These are phyloP conservation scores for Silene coronaria DNA, from an alignment of 179 eudicot genomes.

Conservation along the genomic window DNA sequence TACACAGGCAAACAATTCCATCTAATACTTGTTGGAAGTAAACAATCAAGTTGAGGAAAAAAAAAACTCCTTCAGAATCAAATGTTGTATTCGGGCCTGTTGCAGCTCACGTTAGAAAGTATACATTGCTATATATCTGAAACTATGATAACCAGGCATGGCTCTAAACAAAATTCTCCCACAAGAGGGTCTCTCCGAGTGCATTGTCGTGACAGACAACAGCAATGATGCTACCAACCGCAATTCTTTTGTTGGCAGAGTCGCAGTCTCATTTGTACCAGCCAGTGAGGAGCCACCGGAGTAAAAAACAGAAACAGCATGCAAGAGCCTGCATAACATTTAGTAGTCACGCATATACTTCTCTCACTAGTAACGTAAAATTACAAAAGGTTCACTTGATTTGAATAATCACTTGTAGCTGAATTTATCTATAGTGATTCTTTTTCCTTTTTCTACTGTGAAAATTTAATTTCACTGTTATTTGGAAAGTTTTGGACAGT, in stretches of 20 bases:
- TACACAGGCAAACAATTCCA: neutral
- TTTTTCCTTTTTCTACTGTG: too few species aligned
- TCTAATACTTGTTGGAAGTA: neutral
- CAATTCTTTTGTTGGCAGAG: neutral
- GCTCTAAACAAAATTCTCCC: neutral
- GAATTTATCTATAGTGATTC: too few species aligned
- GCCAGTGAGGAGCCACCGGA: constrained; percentile 83
- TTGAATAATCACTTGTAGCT: neutral
- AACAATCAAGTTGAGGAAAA: neutral
- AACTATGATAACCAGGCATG: constrained; percentile 3
- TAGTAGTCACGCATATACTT: neutral
- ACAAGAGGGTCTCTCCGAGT: neutral
- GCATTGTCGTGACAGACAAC: neutral
- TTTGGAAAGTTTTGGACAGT: too few species aligned
- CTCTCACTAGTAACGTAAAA: neutral
- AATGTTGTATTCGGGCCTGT: neutral
- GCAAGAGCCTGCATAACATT: constrained; percentile 46
- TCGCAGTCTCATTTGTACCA: constrained; percentile 68
- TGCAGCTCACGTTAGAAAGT: constrained; percentile 13
- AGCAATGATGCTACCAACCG: neutral
- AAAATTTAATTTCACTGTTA: too few species aligned
- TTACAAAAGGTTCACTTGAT: too few species aligned
- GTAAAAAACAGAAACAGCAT: constrained; percentile 71
- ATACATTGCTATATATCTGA: neutral
- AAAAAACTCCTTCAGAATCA: neutral